phyloP scores from a whole-genome alignment of 2,329 filamentous ascomycete species.

The Tolypocladium guangdongense region DNA sequence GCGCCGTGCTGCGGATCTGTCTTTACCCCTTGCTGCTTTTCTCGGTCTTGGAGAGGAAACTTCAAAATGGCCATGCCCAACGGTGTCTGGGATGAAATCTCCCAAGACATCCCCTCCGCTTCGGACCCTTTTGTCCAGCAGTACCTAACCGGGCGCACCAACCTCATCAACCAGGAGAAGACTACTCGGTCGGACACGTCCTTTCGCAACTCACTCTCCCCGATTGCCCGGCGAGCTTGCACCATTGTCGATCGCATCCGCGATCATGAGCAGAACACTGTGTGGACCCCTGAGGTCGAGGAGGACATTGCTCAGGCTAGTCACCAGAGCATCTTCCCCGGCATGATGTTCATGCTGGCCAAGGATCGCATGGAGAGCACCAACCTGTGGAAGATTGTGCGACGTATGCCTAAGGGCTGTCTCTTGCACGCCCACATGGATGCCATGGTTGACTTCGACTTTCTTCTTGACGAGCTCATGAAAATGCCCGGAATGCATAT shows the following conservation, averaged over 20 bases:
- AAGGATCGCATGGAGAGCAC: conserved; percentile 80
- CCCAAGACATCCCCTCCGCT: conserved; percentile 41
- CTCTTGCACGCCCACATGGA: conserved; percentile 82
- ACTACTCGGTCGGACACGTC: conserved; percentile 63
- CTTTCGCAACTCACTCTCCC: conserved; percentile 66
- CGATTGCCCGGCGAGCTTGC: conserved; percentile 66
- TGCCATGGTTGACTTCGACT: conserved; percentile 83
- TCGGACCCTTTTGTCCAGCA: conserved; percentile 71
- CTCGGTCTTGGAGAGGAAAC: not conserved
- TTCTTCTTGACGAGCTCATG: conserved; percentile 62
- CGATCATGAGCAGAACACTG: conserved; percentile 58
- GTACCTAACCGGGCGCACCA: conserved; percentile 65
- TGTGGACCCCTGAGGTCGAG: conserved; percentile 69
- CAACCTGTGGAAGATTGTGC: conserved; percentile 74
- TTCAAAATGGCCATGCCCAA: conserved; percentile 33
- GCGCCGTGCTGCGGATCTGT: not conserved
- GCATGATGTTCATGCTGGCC: conserved; percentile 87
- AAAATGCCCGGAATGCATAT: conserved; percentile 66
- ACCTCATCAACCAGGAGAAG: conserved; percentile 70
- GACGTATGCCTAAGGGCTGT: conserved; percentile 79
- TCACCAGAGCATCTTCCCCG: conserved; percentile 62
- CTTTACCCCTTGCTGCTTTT: not conserved
- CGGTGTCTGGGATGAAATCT: conserved; percentile 48
- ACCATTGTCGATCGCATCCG: conserved; percentile 72
- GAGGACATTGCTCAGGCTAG: conserved; percentile 53